Base-by-base conservation (phyloP, 345 rosid genomes). In the Sisymbrium altissimum region DNA sequence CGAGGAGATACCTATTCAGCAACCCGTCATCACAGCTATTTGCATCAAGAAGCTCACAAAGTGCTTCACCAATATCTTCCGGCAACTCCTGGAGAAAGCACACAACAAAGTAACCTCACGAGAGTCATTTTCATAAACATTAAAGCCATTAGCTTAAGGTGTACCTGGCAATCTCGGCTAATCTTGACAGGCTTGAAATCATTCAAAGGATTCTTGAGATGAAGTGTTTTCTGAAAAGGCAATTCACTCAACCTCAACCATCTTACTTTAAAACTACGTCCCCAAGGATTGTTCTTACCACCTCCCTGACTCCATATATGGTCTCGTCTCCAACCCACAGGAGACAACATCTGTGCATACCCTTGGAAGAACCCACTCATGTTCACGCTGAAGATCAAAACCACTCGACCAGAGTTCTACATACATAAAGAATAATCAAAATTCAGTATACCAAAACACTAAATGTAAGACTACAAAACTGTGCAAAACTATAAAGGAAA, bases 301-400 rank as follows among this genome's bases (percentile, higher is more conserved):
- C 84, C 78, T 78, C 97, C 97, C 77, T 86, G 96, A 78, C 87
- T 88, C 97, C 98, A 93, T 61, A 91, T 83, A 29, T 86, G 83
- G 73, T 94, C 98, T 72, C 89, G 84, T 79, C 98, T 91, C 94
- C 92, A 91, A 35, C 98, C 97, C 75, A 86, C 88, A 66, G 95
- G 76, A 72, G 97, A 94, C 79, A 91, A 76, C 98, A 94, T 94
- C 80, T 94, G 87, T 68, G 97, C 96, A 83, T 94, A 94, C 61
- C 98, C 98, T 91, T 94, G 97, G 84, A 94, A 91, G 87, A 86
- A 91, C 70, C 98, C 98, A 62, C 98, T 94, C 98, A 88, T 94
- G 87, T 94, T 94, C 83, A 94, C 97, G 79, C 97, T 91, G 79
- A 89, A 91, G 72, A 94, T 89, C 54, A 94, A 80, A 80, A 94